Conservation (phyloP, 139 green algal species). For the Parachlorella kessleri region DNA sequence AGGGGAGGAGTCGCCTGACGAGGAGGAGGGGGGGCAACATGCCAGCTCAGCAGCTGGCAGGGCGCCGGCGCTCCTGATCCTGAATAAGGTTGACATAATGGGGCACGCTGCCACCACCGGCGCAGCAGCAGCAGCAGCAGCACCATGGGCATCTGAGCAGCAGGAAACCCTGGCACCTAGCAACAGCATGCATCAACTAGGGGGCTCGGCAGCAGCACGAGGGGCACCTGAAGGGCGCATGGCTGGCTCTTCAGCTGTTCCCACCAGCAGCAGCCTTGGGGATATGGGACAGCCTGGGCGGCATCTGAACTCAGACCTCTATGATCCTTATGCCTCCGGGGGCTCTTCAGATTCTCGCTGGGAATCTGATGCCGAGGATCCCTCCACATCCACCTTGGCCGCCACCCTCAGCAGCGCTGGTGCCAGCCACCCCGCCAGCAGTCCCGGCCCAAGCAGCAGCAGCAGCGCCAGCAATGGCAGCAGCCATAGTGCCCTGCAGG, state of each 20-base stretch:
- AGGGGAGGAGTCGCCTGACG: no score
- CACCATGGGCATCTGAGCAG: slow-evolving; percentile 1
- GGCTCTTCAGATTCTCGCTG: background rate
- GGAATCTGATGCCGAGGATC: background rate
- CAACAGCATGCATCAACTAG: no score
- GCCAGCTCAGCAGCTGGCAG: background rate
- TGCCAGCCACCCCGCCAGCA: background rate
- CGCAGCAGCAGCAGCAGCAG: slow-evolving; percentile 7
- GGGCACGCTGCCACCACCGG: no score
- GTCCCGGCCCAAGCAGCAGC: background rate
- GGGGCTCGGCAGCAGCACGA: no score
- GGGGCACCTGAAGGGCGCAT: no score
- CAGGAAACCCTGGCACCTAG: no score
- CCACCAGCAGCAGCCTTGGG: no score
- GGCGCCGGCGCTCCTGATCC: slow-evolving; percentile 71
- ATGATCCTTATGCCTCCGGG: background rate
- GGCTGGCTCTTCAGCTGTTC: no score
- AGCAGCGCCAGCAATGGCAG: slow-evolving; percentile 24
- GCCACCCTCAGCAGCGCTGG: no score
- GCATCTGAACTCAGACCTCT: no score
- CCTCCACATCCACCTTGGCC: background rate
- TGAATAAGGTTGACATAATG: slow-evolving; percentile 90
- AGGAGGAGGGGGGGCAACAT: no score
- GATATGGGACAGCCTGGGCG: no score
- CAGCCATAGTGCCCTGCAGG: slow-evolving; percentile 13